A percentile compares a stretch with the other conserved stretches of the same genome.
These are phyloP conservation scores for Botryotinia globosa DNA, from an alignment of 2,329 filamentous ascomycete species.

Conservation along the genomic window DNA sequence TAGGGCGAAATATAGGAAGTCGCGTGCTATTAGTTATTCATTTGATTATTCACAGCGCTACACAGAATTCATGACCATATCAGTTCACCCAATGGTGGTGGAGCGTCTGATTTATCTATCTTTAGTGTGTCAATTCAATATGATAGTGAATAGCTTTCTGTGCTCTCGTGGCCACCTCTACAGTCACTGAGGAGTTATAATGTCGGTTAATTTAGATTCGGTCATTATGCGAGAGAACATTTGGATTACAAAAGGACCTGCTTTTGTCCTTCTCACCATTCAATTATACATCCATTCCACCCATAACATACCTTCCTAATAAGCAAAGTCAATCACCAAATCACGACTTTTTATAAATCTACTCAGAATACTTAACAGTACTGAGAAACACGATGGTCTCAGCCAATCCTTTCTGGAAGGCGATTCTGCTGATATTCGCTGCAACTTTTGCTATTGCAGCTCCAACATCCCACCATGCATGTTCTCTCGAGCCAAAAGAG, in stretches of 20 bases:
- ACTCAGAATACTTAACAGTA: background rate
- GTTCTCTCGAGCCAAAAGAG: slow-evolving; percentile 12
- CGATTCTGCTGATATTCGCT: background rate
- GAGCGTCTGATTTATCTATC: background rate
- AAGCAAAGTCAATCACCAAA: background rate
- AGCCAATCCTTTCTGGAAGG: background rate
- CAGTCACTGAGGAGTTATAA: background rate
- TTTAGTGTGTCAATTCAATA: background rate
- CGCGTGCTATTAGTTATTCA: background rate
- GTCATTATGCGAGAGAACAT: background rate
- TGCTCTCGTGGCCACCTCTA: background rate
- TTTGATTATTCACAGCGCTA: background rate
- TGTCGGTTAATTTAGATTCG: background rate
- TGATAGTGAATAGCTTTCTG: background rate
- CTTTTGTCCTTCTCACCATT: background rate
- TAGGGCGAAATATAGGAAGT: background rate
- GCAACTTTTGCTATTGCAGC: slow-evolving; percentile 10
- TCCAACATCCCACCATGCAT: background rate
- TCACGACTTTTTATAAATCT: background rate
- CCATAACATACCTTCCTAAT: background rate
- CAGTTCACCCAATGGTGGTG: background rate
- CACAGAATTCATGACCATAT: background rate
- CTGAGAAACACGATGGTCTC: background rate
- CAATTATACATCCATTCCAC: background rate
- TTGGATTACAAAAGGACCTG: background rate